phyloP scores from a whole-genome alignment of 2,329 filamentous ascomycete genomes.

The Zymoseptoria ardabiliae region DNA sequence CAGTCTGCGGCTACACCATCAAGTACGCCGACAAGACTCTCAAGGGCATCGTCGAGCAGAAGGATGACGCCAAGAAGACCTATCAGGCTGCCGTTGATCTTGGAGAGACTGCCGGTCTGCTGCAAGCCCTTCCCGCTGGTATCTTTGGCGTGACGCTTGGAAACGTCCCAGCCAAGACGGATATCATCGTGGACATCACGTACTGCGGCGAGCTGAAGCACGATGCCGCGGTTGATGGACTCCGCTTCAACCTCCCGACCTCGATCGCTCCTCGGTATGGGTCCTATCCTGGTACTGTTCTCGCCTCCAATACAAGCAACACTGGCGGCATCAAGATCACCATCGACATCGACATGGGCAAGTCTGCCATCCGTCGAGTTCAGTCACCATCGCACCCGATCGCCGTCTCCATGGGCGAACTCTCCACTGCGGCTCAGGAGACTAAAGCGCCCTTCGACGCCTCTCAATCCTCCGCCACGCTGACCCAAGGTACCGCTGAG shows the following conservation, averaged over 20 bases:
- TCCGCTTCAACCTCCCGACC: constrained; percentile 63
- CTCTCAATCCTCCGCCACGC: constrained; percentile 54
- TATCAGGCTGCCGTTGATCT: constrained; percentile 53
- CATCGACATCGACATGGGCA: constrained; percentile 53
- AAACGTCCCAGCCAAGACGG: constrained; percentile 55
- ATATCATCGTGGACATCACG: constrained; percentile 53
- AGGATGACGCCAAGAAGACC: constrained; percentile 51
- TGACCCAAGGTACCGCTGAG: constrained; percentile 46
- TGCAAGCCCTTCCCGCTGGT: constrained; percentile 58
- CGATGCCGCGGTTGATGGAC: constrained; percentile 59
- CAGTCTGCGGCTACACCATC: constrained; percentile 61
- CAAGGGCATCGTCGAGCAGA: constrained; percentile 60
- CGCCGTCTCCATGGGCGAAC: constrained; percentile 55
- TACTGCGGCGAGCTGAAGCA: constrained; percentile 67
- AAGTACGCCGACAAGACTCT: constrained; percentile 54
- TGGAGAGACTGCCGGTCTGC: constrained; percentile 56
- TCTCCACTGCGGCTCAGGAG: constrained; percentile 37
- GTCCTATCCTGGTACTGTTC: constrained; percentile 34
- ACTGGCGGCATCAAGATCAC: constrained; percentile 46
- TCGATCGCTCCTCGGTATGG: constrained; percentile 62
- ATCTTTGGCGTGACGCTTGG: constrained; percentile 62
- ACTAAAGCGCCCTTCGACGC: constrained; percentile 42
- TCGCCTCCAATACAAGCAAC: constrained; percentile 15
- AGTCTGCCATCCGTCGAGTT: constrained; percentile 52
- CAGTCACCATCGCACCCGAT: constrained; percentile 63